Percentiles rank a stretch among this genome's conserved stretches.
phyloP scores from a whole-genome alignment of 2,329 filamentous ascomycete genomes.

The Clarireedia hainanense region DNA sequence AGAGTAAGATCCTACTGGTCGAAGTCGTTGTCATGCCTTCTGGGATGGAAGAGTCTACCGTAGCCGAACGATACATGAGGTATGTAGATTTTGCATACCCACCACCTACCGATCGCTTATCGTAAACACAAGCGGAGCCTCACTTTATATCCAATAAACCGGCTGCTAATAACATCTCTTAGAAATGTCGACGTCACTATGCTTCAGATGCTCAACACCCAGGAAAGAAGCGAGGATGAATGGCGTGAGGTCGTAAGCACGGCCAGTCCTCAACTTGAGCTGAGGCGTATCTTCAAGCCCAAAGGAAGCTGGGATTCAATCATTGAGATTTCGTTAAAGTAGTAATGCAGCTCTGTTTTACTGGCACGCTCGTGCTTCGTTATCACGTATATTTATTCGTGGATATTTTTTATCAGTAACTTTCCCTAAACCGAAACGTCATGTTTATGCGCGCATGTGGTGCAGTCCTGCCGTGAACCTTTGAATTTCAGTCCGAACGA shows the following conservation, averaged over 20 bases:
- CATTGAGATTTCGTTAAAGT: conserved; percentile 2
- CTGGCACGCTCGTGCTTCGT: too few species aligned
- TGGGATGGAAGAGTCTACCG: neutral
- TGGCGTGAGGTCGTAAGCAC: neutral
- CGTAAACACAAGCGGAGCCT: neutral
- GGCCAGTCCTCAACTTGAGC: neutral
- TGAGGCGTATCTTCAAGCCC: neutral
- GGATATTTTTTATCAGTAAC: too few species aligned
- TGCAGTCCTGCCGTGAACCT: too few species aligned
- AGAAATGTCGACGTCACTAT: conserved; percentile 2
- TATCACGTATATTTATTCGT: too few species aligned
- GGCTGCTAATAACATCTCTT: neutral
- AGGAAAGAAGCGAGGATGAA: conserved; percentile 1
- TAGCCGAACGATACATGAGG: neutral
- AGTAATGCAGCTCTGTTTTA: neutral
- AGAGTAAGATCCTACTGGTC: conserved; percentile 6
- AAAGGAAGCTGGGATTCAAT: conserved; percentile 4
- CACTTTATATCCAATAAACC: neutral
- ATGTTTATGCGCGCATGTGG: too few species aligned
- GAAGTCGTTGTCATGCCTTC: conserved; percentile 5
- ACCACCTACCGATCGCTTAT: too few species aligned
- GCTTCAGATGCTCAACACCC: conserved; percentile 6
- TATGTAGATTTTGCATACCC: neutral
- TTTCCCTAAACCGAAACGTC: too few species aligned
- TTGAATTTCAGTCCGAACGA: too few species aligned